Evolutionary conservation across 139 green algal species (phyloP), one percentile per base, ranked within the genome.

Genomic region (Chlamydomonas asymmetrica): DNA sequence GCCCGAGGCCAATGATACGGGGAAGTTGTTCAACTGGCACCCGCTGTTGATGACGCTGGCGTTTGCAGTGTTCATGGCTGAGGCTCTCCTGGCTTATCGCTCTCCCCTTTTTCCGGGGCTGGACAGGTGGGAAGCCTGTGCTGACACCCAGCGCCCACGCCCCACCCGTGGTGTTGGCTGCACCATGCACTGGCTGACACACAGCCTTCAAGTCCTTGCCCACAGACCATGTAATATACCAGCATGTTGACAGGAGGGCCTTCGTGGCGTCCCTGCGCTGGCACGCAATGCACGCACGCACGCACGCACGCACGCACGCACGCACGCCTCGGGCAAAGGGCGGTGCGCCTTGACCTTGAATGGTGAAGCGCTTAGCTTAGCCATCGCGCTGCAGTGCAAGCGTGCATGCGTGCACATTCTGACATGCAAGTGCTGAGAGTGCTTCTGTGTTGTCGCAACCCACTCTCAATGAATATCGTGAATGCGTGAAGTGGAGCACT

Each of bases 11-110:
- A 85, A 81, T 50, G 80, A 85, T 80, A 94, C 91, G 1, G 38
- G 39, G 0, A 54, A 64, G 1, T 39, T 95, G 2, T 95, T 95
- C 77, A 95, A 95, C 65, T 95, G 90, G 90, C 91, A 95, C 65
- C 91, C 91, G 0, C 40, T 95, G 85, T 69, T 92, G 3, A 92
- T 95, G 83, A 84, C 81, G 0, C 61, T 94, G 29, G 90, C 82
- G 0, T 93, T 94, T 62, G 80, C 68, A 0, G 76, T 94, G 18
- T 79, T 92, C 57, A 94, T 94, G 88, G 76, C 76, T 0, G 91
- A 95, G 73, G 90, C 88, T 1, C 48, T 95, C 13, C 63, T 95
- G 22, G 68, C 86, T 0, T 95, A 95, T 72, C 61, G 74, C 7
- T 64, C 82, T 2, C 88, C 88, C 16, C 86, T 80, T 72, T 2